These are phyloP conservation scores for Fusarium begoniae DNA, from an alignment of 2,329 filamentous ascomycete species.

Conservation along the genomic window DNA sequence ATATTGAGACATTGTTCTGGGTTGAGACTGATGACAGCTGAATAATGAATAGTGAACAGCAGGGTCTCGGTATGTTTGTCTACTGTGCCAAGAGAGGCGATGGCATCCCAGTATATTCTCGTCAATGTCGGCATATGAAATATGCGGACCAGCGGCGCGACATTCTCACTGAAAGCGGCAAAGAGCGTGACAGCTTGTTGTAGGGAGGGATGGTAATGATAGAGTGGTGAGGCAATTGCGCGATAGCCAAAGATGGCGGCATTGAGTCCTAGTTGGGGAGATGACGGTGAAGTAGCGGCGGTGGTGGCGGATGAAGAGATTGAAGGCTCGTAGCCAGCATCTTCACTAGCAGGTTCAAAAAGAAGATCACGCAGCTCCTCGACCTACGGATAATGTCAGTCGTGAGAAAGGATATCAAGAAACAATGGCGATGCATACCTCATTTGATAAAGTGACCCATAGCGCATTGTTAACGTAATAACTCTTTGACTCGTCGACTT, in stretches of 20 bases:
- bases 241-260: background rate
- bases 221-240: background rate
- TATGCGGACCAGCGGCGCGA: background rate
- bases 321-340: background rate
- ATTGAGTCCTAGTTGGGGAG: background rate
- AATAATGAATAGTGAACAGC: background rate
- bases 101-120: background rate
- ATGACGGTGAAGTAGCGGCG: background rate
- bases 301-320: background rate
- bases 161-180: background rate
- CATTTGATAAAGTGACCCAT: background rate
- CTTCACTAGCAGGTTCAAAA: background rate
- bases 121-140: background rate
- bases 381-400: background rate
- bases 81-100: background rate
- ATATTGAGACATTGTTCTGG: background rate
- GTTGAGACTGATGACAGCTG: background rate
- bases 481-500: background rate
- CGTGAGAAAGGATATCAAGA: fast-evolving
- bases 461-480: background rate
- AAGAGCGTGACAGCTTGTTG: background rate
- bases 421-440: background rate
- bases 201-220: background rate
- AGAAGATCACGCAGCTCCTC: background rate
- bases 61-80: background rate